These are phyloP conservation scores for Saccharomyces jurei DNA, from an alignment of 805 yeast genomes.

Conservation along the genomic window DNA sequence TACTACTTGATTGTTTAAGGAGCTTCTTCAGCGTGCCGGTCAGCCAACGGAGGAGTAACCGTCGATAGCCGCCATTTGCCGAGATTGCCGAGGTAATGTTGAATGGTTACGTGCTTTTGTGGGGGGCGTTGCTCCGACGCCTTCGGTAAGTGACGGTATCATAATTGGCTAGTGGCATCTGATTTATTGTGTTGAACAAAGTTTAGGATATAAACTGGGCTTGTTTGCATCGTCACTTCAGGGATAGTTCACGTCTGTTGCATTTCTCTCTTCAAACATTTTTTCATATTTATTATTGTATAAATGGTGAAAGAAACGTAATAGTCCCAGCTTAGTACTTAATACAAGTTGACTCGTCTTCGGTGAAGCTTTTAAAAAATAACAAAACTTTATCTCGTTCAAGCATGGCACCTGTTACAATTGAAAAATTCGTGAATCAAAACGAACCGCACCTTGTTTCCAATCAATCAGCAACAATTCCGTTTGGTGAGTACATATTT, in stretches of 20 bases:
- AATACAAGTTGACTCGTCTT: neutral
- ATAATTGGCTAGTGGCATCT: neutral
- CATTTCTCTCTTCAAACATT: neutral
- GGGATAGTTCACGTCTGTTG: neutral
- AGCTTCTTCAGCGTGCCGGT: neutral
- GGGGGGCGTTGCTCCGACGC: neutral
- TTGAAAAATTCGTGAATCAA: neutral
- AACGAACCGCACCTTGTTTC: neutral
- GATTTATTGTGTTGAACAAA: neutral
- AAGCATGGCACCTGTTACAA: neutral
- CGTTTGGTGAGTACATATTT: constrained; percentile 61
- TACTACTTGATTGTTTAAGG: neutral
- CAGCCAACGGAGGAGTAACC: neutral
- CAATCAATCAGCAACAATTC: constrained; percentile 21
- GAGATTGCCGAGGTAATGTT: neutral
- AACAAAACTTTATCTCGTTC: neutral
- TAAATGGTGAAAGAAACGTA: neutral
- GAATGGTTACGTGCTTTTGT: neutral
- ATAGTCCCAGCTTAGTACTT: neutral
- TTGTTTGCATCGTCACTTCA: neutral
- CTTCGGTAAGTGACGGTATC: neutral
- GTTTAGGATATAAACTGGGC: neutral
- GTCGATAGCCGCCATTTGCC: neutral
- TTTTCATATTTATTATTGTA: neutral
- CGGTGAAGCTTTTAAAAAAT: neutral